These are phyloP conservation scores for Venturiaceae sp. DNA, from an alignment of 2,329 filamentous ascomycete genomes.

Conservation along the genomic window DNA sequence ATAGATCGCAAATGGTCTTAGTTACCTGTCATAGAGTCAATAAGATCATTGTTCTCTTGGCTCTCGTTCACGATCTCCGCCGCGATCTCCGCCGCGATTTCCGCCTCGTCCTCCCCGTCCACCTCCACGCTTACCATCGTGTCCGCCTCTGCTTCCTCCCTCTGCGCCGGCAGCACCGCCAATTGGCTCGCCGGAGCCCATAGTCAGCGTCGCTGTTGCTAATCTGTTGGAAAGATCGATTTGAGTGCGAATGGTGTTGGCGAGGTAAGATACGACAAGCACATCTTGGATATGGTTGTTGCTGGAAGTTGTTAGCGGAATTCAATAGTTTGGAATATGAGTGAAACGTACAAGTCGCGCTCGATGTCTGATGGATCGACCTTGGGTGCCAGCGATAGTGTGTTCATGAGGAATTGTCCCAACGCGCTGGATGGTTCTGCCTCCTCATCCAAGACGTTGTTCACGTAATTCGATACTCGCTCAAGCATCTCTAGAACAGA, in stretches of 20 bases:
- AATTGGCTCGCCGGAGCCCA: slow-evolving; percentile 30
- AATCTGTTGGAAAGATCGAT: slow-evolving; percentile 95
- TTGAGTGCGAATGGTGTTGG: slow-evolving; percentile 97
- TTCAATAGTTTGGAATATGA: neutral
- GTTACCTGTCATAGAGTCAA: neutral
- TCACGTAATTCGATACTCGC: slow-evolving; percentile 84
- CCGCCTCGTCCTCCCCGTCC: slow-evolving; percentile 20
- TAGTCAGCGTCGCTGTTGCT: slow-evolving; percentile 51
- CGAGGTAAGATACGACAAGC: slow-evolving; percentile 93
- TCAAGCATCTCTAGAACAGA: slow-evolving; percentile 85
- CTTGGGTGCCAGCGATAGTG: slow-evolving; percentile 87
- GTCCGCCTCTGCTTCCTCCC: slow-evolving; percentile 18
- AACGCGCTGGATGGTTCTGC: slow-evolving; percentile 80
- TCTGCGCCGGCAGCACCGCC: slow-evolving; percentile 15
- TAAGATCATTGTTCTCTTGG: neutral
- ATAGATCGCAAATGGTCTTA: slow-evolving; percentile 1
- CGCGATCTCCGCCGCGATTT: slow-evolving; percentile 9
- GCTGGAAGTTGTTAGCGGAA: slow-evolving; percentile 34
- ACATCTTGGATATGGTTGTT: slow-evolving; percentile 99
- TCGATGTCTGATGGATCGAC: slow-evolving; percentile 86
- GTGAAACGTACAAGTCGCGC: slow-evolving; percentile 65
- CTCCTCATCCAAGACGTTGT: slow-evolving; percentile 89
- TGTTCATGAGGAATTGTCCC: slow-evolving; percentile 91
- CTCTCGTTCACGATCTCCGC: slow-evolving; percentile 10
- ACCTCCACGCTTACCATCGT: slow-evolving; percentile 17